Percentiles rank a stretch among this genome's conserved stretches.
These are phyloP conservation scores for Amaranthus hypochondriacus DNA, from an alignment of 148 eudicot genomes.

Conservation along the genomic window DNA sequence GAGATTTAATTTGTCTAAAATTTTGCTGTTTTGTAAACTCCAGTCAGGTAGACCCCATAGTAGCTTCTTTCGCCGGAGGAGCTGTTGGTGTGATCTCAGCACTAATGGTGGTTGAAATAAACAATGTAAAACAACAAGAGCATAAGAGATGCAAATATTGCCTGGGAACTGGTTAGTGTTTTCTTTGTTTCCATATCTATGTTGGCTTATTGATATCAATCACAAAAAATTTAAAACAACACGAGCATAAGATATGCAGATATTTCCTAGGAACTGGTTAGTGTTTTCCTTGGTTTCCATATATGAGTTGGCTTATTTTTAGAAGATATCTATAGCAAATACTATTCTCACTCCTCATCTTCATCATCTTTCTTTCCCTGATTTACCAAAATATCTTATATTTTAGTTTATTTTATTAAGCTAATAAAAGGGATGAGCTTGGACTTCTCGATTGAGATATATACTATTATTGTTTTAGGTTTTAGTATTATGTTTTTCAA, in stretches of 20 bases:
- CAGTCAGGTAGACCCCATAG: conserved; percentile 94
- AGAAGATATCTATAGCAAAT: background rate
- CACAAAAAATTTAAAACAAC: no score
- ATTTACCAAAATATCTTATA: no score
- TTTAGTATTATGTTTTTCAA: no score
- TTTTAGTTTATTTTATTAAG: no score
- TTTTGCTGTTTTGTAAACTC: conserved; percentile 20
- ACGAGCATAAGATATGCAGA: background rate
- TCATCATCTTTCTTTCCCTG: no score
- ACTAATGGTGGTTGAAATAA: conserved; percentile 94
- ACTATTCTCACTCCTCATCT: no score
- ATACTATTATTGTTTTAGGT: no score
- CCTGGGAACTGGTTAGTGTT: conserved; percentile 75
- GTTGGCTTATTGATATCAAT: background rate
- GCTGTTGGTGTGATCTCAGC: conserved; percentile 98
- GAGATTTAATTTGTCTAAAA: background rate
- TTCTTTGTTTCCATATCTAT: background rate
- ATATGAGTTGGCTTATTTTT: background rate
- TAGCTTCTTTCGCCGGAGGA: conserved; percentile 98
- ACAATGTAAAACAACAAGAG: conserved; percentile 96
- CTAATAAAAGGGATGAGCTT: no score
- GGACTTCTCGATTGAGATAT: no score
- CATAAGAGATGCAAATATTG: conserved; percentile 96
- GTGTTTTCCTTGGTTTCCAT: background rate
- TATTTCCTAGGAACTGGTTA: background rate